Evolutionary conservation across 129 eudicot genomes (phyloP).

Genomic region (Centella asiatica): DNA sequence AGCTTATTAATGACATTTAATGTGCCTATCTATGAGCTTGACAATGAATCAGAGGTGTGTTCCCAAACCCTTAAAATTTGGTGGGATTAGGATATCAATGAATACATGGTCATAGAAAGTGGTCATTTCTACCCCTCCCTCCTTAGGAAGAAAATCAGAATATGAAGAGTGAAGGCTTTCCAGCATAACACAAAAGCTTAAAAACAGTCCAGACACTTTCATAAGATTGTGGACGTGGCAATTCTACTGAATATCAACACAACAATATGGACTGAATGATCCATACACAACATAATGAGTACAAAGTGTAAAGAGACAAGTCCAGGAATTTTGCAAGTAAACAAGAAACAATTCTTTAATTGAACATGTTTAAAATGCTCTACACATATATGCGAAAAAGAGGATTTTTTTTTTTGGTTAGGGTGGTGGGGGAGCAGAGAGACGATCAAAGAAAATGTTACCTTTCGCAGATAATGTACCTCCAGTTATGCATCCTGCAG

Average conservation of each 20-base stretch:
- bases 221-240: too few species aligned
- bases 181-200: too few species aligned
- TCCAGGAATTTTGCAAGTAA: background rate
- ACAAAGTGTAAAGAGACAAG: background rate
- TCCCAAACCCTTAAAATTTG: background rate
- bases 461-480: slow-evolving; percentile 81
- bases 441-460: slow-evolving; percentile 10
- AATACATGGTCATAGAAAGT: background rate
- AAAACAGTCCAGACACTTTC: too few species aligned
- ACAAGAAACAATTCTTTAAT: background rate
- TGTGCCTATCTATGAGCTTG: background rate
- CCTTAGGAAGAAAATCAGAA: too few species aligned
- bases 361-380: background rate
- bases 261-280: too few species aligned
- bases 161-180: too few species aligned
- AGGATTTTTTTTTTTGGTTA: too few species aligned
- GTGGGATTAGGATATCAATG: background rate
- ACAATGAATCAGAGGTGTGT: background rate
- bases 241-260: background rate
- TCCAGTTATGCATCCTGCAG: slow-evolving; percentile 93
- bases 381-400: too few species aligned
- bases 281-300: too few species aligned
- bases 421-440: too few species aligned
- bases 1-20: too few species aligned
- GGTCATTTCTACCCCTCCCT: too few species aligned